Evolutionary conservation across 75 land plant genomes (phyloP).

Genomic region (Pinus albicaulis): DNA sequence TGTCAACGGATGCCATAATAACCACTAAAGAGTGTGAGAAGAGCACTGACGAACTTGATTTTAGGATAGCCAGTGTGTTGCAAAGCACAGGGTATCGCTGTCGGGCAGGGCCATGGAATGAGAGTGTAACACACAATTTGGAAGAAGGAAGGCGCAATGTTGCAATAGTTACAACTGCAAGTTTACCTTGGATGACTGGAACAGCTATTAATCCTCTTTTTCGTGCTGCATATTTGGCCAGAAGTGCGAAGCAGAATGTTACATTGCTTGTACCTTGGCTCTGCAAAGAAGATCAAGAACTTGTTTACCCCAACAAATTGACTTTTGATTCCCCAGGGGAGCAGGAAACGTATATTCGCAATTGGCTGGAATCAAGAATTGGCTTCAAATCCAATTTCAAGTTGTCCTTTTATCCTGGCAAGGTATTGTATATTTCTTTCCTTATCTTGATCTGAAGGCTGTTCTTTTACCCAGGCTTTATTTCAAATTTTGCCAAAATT

Average conservation of each 20-base stretch:
- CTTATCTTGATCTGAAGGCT: background rate
- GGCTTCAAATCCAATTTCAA: conserved; percentile 92
- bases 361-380: conserved; percentile 88
- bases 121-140: conserved; percentile 27
- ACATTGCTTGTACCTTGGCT: conserved; percentile 97
- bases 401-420: conserved; percentile 95
- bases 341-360: conserved; percentile 86
- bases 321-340: conserved; percentile 87
- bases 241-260: conserved; percentile 78
- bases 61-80: conserved; percentile 88
- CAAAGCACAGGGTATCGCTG: conserved; percentile 88
- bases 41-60: conserved; percentile 71
- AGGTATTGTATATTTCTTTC: conserved; percentile 41
- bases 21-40: conserved; percentile 28
- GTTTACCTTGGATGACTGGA: conserved; percentile 99
- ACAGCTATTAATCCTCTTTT: conserved; percentile 97
- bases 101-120: conserved; percentile 74
- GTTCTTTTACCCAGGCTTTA: background rate
- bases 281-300: conserved; percentile 81
- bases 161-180: conserved; percentile 97
- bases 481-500: background rate
- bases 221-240: conserved; percentile 91
- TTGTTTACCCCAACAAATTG: conserved; percentile 81
- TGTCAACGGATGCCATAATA: conserved; percentile 23
- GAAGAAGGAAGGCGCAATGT: conserved; percentile 66